Evolutionary conservation across 2,329 filamentous ascomycete genomes (phyloP).

Genomic region (Exophiala viscosa): DNA sequence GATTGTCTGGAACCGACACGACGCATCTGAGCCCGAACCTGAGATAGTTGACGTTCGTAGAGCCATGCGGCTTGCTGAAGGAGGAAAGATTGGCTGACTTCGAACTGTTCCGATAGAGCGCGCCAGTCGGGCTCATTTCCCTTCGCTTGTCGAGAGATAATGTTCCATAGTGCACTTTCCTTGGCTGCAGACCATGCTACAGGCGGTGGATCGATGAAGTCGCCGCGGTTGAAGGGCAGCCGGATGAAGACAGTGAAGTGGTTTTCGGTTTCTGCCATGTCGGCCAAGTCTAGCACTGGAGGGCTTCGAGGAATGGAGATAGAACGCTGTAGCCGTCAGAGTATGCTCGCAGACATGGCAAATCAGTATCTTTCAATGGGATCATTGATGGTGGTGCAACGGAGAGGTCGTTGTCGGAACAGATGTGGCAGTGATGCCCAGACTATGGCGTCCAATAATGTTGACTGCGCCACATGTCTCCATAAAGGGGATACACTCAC

Average conservation of each 20-base stretch:
- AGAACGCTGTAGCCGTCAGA: background rate
- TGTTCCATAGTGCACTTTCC: conserved; percentile 84
- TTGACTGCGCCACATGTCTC: background rate
- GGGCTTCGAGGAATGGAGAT: background rate
- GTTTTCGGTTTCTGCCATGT: conserved; percentile 26
- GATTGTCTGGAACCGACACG: conserved; percentile 50
- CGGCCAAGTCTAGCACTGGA: background rate
- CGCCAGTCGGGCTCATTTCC: conserved; percentile 81
- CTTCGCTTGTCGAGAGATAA: conserved; percentile 71
- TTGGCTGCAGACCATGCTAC: conserved; percentile 86
- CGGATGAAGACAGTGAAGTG: conserved; percentile 73
- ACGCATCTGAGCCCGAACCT: conserved; percentile 85
- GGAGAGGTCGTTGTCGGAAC: background rate
- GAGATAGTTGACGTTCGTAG: conserved; percentile 83
- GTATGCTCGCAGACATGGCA: too few relatives aligned
- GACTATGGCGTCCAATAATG: background rate
- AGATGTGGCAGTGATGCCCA: background rate
- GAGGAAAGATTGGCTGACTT: conserved; percentile 82
- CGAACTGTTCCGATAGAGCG: conserved; percentile 63
- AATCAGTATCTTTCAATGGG: too few relatives aligned
- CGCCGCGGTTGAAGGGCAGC: conserved; percentile 80
- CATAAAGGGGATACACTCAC: background rate
- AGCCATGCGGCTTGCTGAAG: conserved; percentile 92
- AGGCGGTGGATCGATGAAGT: conserved; percentile 85
- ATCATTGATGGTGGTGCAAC: background rate